phyloP scores from a whole-genome alignment of 1,139 yeast genomes.

The Zygoascus hellenicus region DNA sequence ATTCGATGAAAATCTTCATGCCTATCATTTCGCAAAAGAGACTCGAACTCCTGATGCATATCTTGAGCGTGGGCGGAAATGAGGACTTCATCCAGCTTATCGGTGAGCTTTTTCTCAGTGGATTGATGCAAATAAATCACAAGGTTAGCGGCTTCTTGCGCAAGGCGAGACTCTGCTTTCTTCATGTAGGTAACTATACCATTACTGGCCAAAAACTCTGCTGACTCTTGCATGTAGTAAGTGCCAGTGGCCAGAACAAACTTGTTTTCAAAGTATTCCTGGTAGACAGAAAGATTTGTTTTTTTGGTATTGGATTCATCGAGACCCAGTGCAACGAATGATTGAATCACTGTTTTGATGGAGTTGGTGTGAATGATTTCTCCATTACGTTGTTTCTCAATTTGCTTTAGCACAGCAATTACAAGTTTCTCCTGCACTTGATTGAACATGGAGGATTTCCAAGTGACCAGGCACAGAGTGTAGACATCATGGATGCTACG shows the following conservation, averaged over 20 bases:
- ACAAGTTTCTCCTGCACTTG: constrained; percentile 56
- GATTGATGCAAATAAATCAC: constrained; percentile 80
- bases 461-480: constrained; percentile 76
- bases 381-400: constrained; percentile 74
- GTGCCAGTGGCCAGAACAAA: constrained; percentile 69
- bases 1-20: constrained; percentile 72
- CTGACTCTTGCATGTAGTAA: constrained; percentile 69
- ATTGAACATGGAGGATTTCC: constrained; percentile 81
- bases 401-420: constrained; percentile 66
- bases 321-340: constrained; percentile 54
- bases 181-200: constrained; percentile 88
- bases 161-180: constrained; percentile 74
- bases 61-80: constrained; percentile 73
- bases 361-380: constrained; percentile 64
- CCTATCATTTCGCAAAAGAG: constrained; percentile 69
- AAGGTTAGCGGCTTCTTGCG: constrained; percentile 76
- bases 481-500: constrained; percentile 86
- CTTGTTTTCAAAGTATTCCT: constrained; percentile 68
- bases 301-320: constrained; percentile 65
- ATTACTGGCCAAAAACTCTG: constrained; percentile 58
- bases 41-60: constrained; percentile 71
- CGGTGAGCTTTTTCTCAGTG: constrained; percentile 71
- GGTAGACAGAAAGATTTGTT: constrained; percentile 75
- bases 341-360: constrained; percentile 71
- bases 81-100: constrained; percentile 66